Conservation (phyloP, 208 protist species). For the Leishmania lainsoni region DNA sequence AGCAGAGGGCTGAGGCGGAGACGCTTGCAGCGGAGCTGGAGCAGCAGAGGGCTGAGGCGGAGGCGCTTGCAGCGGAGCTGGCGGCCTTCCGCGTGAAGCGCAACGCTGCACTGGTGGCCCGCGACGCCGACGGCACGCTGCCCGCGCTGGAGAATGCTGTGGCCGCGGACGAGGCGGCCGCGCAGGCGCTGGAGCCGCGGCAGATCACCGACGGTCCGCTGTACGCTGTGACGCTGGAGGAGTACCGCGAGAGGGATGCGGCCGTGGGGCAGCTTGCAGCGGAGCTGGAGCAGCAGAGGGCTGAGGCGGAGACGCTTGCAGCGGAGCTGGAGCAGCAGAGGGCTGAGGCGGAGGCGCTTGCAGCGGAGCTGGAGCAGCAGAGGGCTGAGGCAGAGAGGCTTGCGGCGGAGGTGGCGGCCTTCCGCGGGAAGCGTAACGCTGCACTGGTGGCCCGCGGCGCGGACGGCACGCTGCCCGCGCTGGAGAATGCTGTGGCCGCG, state of each 20-base stretch:
- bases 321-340: too few species aligned
- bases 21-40: too few species aligned
- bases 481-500: slow-evolving; percentile 2
- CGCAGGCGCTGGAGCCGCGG: slow-evolving; percentile 21
- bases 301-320: too few species aligned
- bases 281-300: too few species aligned
- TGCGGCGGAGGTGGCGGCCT: neutral
- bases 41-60: too few species aligned
- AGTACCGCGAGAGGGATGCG: too few species aligned
- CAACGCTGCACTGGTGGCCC: slow-evolving; percentile 29
- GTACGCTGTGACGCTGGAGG: slow-evolving; percentile 31
- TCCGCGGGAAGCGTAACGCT: too few species aligned
- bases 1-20: neutral
- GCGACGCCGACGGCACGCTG: slow-evolving; percentile 36
- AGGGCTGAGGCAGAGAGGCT: neutral
- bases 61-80: slow-evolving; percentile 4
- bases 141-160: slow-evolving; percentile 15
- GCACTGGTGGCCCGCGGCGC: slow-evolving; percentile 23
- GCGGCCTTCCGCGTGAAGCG: slow-evolving; percentile 20
- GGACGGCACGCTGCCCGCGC: slow-evolving; percentile 32
- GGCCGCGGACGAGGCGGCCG: slow-evolving; percentile 23
- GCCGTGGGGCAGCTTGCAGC: too few species aligned
- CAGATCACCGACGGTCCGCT: slow-evolving; percentile 28
- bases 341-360: too few species aligned
- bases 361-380: too few species aligned